Conservation (phyloP, 2,329 filamentous ascomycete genomes). For the Fusarium sp. region DNA sequence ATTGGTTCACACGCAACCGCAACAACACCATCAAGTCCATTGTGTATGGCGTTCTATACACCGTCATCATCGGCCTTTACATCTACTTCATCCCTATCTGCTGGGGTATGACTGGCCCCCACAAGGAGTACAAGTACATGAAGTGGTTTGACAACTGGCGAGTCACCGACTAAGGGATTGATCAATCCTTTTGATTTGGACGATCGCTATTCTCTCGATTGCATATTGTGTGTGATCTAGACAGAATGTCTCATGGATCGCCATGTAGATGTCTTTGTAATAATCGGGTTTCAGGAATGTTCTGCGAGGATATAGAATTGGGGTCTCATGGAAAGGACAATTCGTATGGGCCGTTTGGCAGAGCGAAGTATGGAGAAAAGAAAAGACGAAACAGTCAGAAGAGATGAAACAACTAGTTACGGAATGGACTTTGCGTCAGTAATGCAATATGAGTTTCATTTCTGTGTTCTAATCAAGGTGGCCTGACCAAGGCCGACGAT, state of each 20-base stretch:
- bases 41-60: slow-evolving; percentile 81
- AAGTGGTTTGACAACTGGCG: slow-evolving; percentile 94
- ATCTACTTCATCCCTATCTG: slow-evolving; percentile 92
- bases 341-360: slow-evolving; percentile 37
- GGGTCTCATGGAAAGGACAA: slow-evolving; percentile 39
- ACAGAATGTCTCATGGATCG: slow-evolving; percentile 26
- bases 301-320: slow-evolving; percentile 36
- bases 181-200: slow-evolving; percentile 10
- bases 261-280: slow-evolving; percentile 27
- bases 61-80: slow-evolving; percentile 82
- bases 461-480: slow-evolving; percentile 32
- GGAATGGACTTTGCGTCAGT: slow-evolving; percentile 43
- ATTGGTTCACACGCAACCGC: slow-evolving; percentile 81
- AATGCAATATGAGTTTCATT: slow-evolving; percentile 48
- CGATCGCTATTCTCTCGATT: slow-evolving; percentile 18
- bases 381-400: slow-evolving; percentile 39
- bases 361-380: slow-evolving; percentile 36
- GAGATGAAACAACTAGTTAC: slow-evolving; percentile 38
- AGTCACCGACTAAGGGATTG: slow-evolving; percentile 70
- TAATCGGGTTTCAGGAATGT: slow-evolving; percentile 31
- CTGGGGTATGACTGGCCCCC: slow-evolving; percentile 92
- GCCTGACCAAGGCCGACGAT: slow-evolving; percentile 38
- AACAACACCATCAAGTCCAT: slow-evolving; percentile 71
- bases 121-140: slow-evolving; percentile 87
- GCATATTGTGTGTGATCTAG: slow-evolving; percentile 27